These are phyloP conservation scores for Harringtonia aguacate DNA, from an alignment of 2,329 filamentous ascomycete genomes.

Conservation along the genomic window DNA sequence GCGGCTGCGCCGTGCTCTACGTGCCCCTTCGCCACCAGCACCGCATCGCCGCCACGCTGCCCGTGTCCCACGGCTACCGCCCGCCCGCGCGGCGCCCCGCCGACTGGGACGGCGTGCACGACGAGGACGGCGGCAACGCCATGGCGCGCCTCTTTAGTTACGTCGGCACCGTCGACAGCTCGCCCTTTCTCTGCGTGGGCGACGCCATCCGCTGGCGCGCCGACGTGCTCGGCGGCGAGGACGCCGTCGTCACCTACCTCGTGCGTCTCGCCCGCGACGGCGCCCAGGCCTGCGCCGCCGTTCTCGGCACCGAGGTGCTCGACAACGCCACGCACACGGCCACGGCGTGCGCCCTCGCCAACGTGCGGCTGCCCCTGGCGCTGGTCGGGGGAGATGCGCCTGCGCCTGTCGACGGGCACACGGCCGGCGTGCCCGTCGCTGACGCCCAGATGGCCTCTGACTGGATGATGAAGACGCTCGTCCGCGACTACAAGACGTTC, in stretches of 20 bases:
- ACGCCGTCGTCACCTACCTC: slow-evolving; percentile 53
- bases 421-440: too few relatives aligned
- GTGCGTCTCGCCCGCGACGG: slow-evolving; percentile 52
- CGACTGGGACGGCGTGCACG: too few relatives aligned
- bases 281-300: slow-evolving; percentile 46
- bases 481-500: slow-evolving; percentile 59
- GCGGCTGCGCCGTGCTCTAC: slow-evolving; percentile 72
- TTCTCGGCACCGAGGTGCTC: slow-evolving; percentile 60
- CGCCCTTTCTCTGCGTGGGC: slow-evolving; percentile 60
- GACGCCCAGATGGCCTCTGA: slow-evolving; percentile 29
- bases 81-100: slow-evolving; percentile 22
- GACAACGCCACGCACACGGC: slow-evolving; percentile 54
- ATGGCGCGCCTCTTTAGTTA: slow-evolving; percentile 68
- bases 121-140: slow-evolving; percentile 50
- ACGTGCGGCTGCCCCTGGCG: slow-evolving; percentile 60
- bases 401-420: too few relatives aligned
- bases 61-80: slow-evolving; percentile 70
- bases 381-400: slow-evolving; percentile 15
- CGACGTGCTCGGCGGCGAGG: slow-evolving; percentile 63
- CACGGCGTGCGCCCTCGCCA: slow-evolving; percentile 58
- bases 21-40: slow-evolving; percentile 67
- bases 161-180: slow-evolving; percentile 63
- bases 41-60: slow-evolving; percentile 62
- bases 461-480: slow-evolving; percentile 47
- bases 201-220: slow-evolving; percentile 62